Base-by-base conservation (phyloP, 2,329 filamentous ascomycete genomes). In the Penicillium sp. region DNA sequence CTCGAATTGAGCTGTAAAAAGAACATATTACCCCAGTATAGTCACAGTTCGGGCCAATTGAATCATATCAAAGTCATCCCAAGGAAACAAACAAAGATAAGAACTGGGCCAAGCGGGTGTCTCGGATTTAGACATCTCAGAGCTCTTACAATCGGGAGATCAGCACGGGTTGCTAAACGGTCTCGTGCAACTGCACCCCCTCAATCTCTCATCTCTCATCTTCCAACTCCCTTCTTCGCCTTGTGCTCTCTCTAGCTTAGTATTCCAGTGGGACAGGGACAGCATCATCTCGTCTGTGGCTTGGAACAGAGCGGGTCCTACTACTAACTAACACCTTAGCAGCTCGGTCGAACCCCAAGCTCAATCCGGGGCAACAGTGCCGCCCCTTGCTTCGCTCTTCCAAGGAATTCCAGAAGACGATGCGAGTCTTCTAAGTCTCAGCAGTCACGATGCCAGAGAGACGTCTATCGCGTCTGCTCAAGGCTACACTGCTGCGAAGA, bases 401-500 rank as follows among this genome's bases (percentile, higher is more conserved):
- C 16, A 3, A 37, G 14, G 10, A 29, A 14, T 31, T 39, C 27
- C 32, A 24, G 22, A 23, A 36, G 13, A 26, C 35, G 34, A 20
- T 26, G 14, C 32, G 26, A 48, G 46, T 6, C 35, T 24, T 24
- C 7, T 34, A 34, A 50, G 29, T 14, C 35, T n/a, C 36, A 42
- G 14, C 32, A 43, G 40, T 38, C 57, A 65, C 48, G 37, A 66
- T 66, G 64, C 55, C 61, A 27, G 64, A 67, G 51, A 55, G 54
- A 49, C 53, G 64, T 37, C 58, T 66, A 27, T 67, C 66, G 55
- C 61, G 62, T 55, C 58, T 66, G 45, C 49, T 65, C 42, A 66
- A 66, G 52, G 59, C 63, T 29, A 68, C 65, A 52, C 60, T 69
- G 48, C 56, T 69, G 49, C 64, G 66, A 46, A 65, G 65, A 61